Evolutionary conservation across 768 basidiomycete genomes (phyloP), one percentile per base, ranked within the genome.

Genomic region (Candolleomyces aberdarensis): DNA sequence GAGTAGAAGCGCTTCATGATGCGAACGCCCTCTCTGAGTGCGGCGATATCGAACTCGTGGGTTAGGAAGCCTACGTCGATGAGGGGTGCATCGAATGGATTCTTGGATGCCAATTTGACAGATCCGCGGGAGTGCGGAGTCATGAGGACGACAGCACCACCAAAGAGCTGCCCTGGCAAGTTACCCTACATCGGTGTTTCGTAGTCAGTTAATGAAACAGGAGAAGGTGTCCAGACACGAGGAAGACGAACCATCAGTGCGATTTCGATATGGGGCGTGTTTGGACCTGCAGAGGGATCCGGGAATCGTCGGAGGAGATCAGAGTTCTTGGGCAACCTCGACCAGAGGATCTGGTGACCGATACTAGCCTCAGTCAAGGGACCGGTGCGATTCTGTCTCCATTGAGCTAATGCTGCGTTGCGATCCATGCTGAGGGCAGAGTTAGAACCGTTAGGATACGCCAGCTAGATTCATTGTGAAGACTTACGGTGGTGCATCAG

Each of bases 121-220:
- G 66, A 63, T 8, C 71, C 70, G 71, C 74, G 71, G 19, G 74
- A 71, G 32, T 64, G 57, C 2, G 76, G 74, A 11, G 71, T 70
- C 6, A 72, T 66, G 10, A 75, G 62, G 31, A 62, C 62, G 2
- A 67, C 58, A 0, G 60, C 52, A 39, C 68, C 59, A 17, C 62
- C 61, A 19, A 71, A 53, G 56, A 66, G 69, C 46, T 67, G 64
- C 31, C 68, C 67, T 6, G 57, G 62, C 22, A 62, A 43, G 29
- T 67, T 56, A 22, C 65, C 59, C 13, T 48, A 17, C 43, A 53
- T 9, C 17, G 3, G 31, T 47, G 17, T 10, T 10, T 19, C 14
- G 54, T 2, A 22, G 1, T 39, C 31, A 20, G 36, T 11, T 36
- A 36, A 36, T 6, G 36, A 36, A 36, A 19, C n/a, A 17, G 7